Evolutionary conservation across 1,284 basidiomycete genomes (phyloP).

Genomic region (Irpex sp.): DNA sequence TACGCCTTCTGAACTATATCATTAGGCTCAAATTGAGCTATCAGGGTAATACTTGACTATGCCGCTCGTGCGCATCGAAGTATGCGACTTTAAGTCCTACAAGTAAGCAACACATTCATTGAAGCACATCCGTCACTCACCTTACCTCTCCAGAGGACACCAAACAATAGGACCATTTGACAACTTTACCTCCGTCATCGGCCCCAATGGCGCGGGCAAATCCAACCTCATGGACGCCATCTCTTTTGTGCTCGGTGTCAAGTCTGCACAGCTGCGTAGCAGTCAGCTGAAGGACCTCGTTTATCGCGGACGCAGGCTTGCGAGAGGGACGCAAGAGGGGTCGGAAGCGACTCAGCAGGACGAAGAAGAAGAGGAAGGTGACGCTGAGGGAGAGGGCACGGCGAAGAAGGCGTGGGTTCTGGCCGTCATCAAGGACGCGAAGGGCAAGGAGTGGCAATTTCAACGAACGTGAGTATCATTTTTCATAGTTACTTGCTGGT

Average conservation of each 20-base stretch:
- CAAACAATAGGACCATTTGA: slow-evolving; percentile 88
- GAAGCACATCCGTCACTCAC: neutral
- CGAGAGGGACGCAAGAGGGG: slow-evolving; percentile 45
- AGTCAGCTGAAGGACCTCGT: slow-evolving; percentile 94
- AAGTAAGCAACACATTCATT: slow-evolving; percentile 34
- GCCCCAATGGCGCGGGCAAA: slow-evolving; percentile 98
- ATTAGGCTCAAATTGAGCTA: no score
- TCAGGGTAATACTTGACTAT: slow-evolving; percentile 29
- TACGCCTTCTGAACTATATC: no score
- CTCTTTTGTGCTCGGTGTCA: slow-evolving; percentile 96
- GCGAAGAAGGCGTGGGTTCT: slow-evolving; percentile 93
- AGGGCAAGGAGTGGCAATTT: slow-evolving; percentile 83
- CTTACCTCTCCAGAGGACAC: slow-evolving; percentile 51
- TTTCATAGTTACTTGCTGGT: neutral
- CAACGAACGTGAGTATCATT: slow-evolving; percentile 73
- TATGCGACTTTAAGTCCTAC: slow-evolving; percentile 94
- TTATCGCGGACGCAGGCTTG: slow-evolving; percentile 83
- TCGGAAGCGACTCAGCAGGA: slow-evolving; percentile 42
- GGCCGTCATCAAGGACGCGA: slow-evolving; percentile 80
- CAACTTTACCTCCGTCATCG: slow-evolving; percentile 93
- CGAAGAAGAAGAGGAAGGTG: slow-evolving; percentile 46
- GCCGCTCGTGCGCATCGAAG: slow-evolving; percentile 77
- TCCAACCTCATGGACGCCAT: slow-evolving; percentile 99
- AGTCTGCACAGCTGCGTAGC: slow-evolving; percentile 88
- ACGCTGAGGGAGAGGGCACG: slow-evolving; percentile 68